Conservation (phyloP, 176 grass and related monocot genomes). For the Oropetium thomaeum region DNA sequence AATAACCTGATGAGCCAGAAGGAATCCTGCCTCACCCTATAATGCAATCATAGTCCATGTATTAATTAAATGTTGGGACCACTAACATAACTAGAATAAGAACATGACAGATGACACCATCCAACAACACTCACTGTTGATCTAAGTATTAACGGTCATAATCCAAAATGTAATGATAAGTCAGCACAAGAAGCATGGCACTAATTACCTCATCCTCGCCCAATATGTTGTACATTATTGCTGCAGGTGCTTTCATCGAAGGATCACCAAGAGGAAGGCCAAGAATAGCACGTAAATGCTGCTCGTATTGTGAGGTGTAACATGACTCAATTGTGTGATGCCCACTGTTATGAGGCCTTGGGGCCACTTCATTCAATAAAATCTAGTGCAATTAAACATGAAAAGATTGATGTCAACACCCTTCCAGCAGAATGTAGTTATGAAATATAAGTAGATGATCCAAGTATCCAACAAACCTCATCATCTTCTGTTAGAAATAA, state of each 20-base stretch:
- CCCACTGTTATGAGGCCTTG: constrained; percentile 95
- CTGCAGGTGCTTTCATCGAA: constrained; percentile 73
- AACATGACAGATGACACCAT: constrained; percentile 8
- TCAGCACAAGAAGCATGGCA: background rate
- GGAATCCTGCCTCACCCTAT: constrained; percentile 75
- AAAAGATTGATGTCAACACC: constrained; percentile 11
- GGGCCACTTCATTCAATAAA: constrained; percentile 91
- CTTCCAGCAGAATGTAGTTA: background rate
- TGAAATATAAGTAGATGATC: background rate
- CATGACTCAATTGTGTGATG: constrained; percentile 95
- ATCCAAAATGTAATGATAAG: constrained; percentile 9
- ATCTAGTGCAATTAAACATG: constrained; percentile 42
- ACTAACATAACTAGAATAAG: constrained; percentile 3
- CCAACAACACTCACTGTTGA: background rate
- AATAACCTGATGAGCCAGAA: constrained; percentile 61
- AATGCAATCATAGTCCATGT: constrained; percentile 12
- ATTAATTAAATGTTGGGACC: constrained; percentile 11
- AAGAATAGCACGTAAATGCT: constrained; percentile 93
- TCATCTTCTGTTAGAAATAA: constrained; percentile 88
- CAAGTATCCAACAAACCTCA: constrained; percentile 52
- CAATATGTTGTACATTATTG: constrained; percentile 97
- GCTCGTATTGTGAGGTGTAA: constrained; percentile 95
- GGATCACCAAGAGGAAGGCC: constrained; percentile 89
- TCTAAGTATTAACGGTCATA: constrained; percentile 14
- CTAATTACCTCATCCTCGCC: constrained; percentile 75